Base-by-base conservation (phyloP, 805 yeast genomes). In the Cyberlindnera americana region DNA sequence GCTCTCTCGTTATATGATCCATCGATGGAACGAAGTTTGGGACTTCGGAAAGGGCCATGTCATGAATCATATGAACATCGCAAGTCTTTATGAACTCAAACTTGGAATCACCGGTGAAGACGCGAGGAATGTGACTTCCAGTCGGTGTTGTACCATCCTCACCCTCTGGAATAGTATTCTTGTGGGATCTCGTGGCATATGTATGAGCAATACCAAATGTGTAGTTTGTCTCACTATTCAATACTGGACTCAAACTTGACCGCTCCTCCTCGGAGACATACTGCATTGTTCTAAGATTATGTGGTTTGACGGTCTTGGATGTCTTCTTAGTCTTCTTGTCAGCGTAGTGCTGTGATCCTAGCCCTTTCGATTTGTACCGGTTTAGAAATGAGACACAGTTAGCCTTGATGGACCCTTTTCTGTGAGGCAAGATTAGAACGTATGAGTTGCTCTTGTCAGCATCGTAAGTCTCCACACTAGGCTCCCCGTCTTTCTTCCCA, bases 1-100 rank as follows among this genome's bases (percentile, higher is more conserved):
- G 38, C 11, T 19, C 22, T 16, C 19, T 16, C 8, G 47, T 37
- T 16, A 53, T 29, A 15, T 40, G 35, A 1, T 21, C 22, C 24
- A 48, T 26, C 10, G 42, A 21, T n/a, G 59, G 58, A 12, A 34
- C 37, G 35, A 52, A 52, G 30, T 44, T 35, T 25, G 58, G 58
- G 8, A 55, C 29, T 3, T 35, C 29, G 2, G 33, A 30, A 14
- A 41, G 13, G 2, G 31, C 21, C 18, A 44, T n/a, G 12, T 49
- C 51, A 36, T 53, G 58, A 25, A 55, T 47, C 13, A 44, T 29
- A 17, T 50, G 52, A n/a, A 48, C 57, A 9, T 44, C 41, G 13
- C 41, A 28, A 2, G 33, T 16, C 7, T 38, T 23, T 22, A 54
- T 37, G 21, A 53, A 52, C 9, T 35, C 40, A 2, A 4, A 12